phyloP scores from a whole-genome alignment of 768 basidiomycete species.

The Boletus reticuloceps region DNA sequence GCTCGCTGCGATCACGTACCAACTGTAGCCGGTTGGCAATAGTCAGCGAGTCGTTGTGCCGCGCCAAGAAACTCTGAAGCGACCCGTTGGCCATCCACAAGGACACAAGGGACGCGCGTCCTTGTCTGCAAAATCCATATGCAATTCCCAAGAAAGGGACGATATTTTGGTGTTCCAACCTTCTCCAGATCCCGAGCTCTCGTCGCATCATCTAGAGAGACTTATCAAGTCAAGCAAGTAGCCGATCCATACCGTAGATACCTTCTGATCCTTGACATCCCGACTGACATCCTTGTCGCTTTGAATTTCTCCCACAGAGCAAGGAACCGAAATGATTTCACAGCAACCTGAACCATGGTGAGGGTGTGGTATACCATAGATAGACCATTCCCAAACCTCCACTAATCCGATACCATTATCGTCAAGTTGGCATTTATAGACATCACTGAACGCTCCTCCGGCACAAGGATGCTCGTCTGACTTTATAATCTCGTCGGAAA shows the following conservation, averaged over 20 bases:
- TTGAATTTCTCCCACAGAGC: too few relatives aligned
- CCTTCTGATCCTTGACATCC: too few relatives aligned
- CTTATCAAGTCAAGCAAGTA: background rate
- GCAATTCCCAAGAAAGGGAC: conserved; percentile 12
- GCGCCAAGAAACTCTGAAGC: background rate
- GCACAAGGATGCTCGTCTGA: background rate
- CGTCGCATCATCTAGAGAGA: background rate
- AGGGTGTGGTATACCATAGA: background rate
- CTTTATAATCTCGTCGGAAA: background rate
- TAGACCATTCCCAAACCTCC: background rate
- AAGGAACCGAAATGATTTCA: conserved; percentile 2
- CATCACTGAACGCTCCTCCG: conserved; percentile 1
- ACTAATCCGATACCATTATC: background rate
- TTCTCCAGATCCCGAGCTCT: conserved; percentile 1
- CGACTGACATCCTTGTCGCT: too few relatives aligned
- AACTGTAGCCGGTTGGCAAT: conserved; percentile 2
- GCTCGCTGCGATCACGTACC: background rate
- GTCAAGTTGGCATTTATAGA: background rate
- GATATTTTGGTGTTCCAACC: background rate
- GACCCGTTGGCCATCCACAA: conserved; percentile 5
- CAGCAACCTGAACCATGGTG: background rate
- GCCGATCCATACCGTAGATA: background rate
- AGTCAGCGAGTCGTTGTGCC: background rate
- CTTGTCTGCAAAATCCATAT: conserved; percentile 20
- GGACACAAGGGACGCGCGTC: background rate